Evolutionary conservation across 192 early-diverging fungal species (phyloP).

Genomic region (Chytriomyces sp.): DNA sequence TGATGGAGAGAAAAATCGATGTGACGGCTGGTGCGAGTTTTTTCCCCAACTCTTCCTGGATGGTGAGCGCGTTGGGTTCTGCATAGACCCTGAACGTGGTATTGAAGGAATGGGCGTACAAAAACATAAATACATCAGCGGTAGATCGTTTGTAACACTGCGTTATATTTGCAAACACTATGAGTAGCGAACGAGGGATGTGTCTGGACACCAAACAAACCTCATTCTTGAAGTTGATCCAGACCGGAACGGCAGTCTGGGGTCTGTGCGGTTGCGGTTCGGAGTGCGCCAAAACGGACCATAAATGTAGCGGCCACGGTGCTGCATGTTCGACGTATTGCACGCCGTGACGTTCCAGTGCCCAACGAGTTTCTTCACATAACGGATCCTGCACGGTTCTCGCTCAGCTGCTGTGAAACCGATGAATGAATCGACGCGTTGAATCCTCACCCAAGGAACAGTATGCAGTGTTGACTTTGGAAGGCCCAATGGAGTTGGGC

Average conservation of each 20-base stretch:
- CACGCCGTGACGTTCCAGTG: constrained; percentile 46
- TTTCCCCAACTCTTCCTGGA: constrained; percentile 40
- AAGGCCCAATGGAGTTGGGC: background rate
- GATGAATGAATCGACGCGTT: background rate
- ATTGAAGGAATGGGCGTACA: constrained; percentile 52
- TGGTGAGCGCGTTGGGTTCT: constrained; percentile 30
- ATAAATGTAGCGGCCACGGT: constrained; percentile 47
- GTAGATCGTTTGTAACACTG: constrained; percentile 46
- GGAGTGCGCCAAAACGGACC: constrained; percentile 36
- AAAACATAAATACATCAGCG: constrained; percentile 48
- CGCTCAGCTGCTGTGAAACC: background rate
- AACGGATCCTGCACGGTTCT: constrained; percentile 14
- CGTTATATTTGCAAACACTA: background rate
- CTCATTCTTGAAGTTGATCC: constrained; percentile 47
- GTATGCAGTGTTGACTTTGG: constrained; percentile 18
- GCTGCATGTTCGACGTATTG: constrained; percentile 37
- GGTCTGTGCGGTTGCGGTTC: constrained; percentile 35
- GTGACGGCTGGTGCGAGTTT: constrained; percentile 40
- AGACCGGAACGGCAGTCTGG: constrained; percentile 42
- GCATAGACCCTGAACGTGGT: constrained; percentile 41
- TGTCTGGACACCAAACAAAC: constrained; percentile 11
- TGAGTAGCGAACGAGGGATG: background rate
- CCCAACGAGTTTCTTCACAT: constrained; percentile 48
- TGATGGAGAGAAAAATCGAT: constrained; percentile 33
- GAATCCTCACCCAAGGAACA: constrained; percentile 16